These are phyloP conservation scores for Aotearoamyces nothofagi DNA, from an alignment of 2,329 filamentous ascomycete species.

Conservation along the genomic window DNA sequence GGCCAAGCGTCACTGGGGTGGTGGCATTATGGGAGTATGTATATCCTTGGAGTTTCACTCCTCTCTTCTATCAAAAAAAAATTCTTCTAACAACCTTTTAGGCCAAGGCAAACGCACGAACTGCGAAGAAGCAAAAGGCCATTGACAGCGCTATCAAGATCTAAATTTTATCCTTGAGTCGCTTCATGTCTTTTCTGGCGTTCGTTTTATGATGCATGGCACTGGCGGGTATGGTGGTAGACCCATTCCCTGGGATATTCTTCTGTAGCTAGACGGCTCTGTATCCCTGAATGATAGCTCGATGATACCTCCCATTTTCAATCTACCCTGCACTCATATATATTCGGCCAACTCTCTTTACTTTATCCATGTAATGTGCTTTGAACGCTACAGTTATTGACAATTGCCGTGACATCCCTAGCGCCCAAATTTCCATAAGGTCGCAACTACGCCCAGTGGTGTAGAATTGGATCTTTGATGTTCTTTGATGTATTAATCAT, in stretches of 20 bases:
- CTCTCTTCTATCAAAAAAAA: conserved; percentile 1
- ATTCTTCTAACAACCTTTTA: too few relatives aligned
- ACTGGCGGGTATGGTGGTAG: conserved; percentile 12
- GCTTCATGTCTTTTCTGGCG: conserved; percentile 11
- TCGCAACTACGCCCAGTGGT: too few relatives aligned
- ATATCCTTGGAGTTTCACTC: neutral
- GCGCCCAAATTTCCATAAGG: too few relatives aligned
- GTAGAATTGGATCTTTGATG: too few relatives aligned
- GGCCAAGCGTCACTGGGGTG: conserved; percentile 87
- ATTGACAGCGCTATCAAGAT: conserved; percentile 94
- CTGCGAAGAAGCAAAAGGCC: conserved; percentile 64
- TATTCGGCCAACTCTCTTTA: too few relatives aligned
- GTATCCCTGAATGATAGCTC: conserved; percentile 17
- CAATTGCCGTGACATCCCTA: too few relatives aligned
- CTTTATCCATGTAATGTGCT: too few relatives aligned
- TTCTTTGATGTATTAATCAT: too few relatives aligned
- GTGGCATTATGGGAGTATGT: conserved; percentile 87
- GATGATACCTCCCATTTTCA: conserved; percentile 20
- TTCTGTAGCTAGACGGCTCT: conserved; percentile 14
- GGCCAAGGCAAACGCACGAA: conserved; percentile 71
- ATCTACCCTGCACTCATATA: too few relatives aligned
- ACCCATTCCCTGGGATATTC: conserved; percentile 1
- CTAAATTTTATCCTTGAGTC: conserved; percentile 39
- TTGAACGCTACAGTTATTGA: too few relatives aligned
- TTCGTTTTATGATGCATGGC: conserved; percentile 18